Base-by-base conservation (phyloP, 1,139 yeast species). In the Zhuliangozyma parablackwelliae region DNA sequence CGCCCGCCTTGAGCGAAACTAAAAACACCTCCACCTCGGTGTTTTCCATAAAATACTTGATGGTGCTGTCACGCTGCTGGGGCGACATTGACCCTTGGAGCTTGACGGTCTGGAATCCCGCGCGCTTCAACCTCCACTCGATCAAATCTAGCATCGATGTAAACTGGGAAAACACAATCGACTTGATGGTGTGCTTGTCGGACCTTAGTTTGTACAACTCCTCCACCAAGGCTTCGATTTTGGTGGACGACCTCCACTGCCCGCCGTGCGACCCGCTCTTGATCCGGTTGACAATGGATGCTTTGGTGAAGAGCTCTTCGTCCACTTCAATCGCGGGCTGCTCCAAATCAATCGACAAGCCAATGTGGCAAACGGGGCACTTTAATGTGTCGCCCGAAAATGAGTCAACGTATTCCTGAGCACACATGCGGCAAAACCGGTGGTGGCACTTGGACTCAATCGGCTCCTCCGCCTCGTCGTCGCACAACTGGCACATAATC, bases 41-140 rank as follows among this genome's bases (percentile, higher is more conserved):
- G 41, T 88, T 90, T 35, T 85, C 90, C 95, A 90, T 87, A 51
- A 92, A 92, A 56, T 88, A 81, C 50, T 80, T 78, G 58, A 92
- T 92, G 27, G 95, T 86, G 46, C 84, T 85, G 50, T 89, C 97
- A 55, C 98, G 75, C 56, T 92, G 98, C 16, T 81, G 78, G 1
- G 98, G 98, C 0, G 96, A 81, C 97, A 92, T 92, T 29, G 92
- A 86, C 23, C 98, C 98, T 56, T 87, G 97, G 38, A 92, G 64
- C 56, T 92, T 90, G 26, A 88, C 97, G 0, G 97, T 90, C 48
- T 83, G 79, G 54, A 92, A 92, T 0, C 98, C 98, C 0, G 97
- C 97, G 40, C 96, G 70, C 49, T 85, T 84, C 48, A 92, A 63
- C 44, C 98, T 69, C 97, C 97, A 92, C 54, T 92, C 97, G 10